These are phyloP conservation scores for Dioscorea dumetorum DNA, from an alignment of 106 monocot genomes.

Conservation along the genomic window DNA sequence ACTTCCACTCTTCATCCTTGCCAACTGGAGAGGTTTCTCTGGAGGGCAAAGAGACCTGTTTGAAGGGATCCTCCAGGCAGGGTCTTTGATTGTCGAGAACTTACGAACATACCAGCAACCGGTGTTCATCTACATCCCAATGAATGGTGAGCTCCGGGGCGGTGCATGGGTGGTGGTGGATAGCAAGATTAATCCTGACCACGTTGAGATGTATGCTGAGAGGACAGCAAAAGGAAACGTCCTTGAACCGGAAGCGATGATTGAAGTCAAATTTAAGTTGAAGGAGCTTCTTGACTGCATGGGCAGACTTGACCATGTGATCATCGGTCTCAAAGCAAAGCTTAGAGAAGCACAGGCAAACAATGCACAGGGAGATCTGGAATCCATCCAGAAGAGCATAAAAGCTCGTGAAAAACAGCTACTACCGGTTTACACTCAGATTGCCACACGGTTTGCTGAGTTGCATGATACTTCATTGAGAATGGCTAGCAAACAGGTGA, in stretches of 20 bases:
- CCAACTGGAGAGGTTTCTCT: constrained; percentile 98
- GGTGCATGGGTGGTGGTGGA: constrained; percentile 99
- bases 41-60: constrained; percentile 98
- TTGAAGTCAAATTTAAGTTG: constrained; percentile 92
- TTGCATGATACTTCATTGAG: constrained; percentile 83
- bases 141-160: constrained; percentile 83
- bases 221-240: constrained; percentile 88
- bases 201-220: constrained; percentile 98
- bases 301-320: constrained; percentile 70
- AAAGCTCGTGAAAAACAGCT: constrained; percentile 62
- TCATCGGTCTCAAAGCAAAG: constrained; percentile 41
- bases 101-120: constrained; percentile 88
- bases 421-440: constrained; percentile 76
- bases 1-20: constrained; percentile 88
- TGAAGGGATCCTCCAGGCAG: constrained; percentile 98
- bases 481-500: constrained; percentile 87
- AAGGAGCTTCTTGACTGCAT: constrained; percentile 88
- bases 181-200: constrained; percentile 96
- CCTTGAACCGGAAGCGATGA: constrained; percentile 95
- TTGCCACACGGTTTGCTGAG: constrained; percentile 90
- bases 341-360: constrained; percentile 42
- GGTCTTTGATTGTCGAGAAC: constrained; percentile 95
- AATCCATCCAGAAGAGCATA: constrained; percentile 50
- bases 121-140: constrained; percentile 97
- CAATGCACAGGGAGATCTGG: constrained; percentile 15